These are phyloP conservation scores for Penicillium sp. DNA, from an alignment of 2,329 filamentous ascomycete species.

Conservation along the genomic window DNA sequence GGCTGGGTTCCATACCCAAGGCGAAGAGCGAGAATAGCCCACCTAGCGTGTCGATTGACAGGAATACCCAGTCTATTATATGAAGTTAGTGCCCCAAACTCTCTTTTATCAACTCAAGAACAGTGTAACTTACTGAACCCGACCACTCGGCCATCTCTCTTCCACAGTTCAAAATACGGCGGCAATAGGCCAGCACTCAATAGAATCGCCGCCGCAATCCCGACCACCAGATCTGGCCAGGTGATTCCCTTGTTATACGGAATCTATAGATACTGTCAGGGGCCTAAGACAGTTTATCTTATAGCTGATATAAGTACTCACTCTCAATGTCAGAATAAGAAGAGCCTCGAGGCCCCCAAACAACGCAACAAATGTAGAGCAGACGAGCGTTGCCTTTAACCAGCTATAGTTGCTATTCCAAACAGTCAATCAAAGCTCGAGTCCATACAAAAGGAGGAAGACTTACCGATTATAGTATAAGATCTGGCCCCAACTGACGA, in stretches of 20 bases:
- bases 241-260: conserved; percentile 52
- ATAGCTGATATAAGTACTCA: conserved; percentile 27
- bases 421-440: conserved; percentile 5
- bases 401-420: conserved; percentile 34
- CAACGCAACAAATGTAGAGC: conserved; percentile 37
- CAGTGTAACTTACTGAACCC: conserved; percentile 50
- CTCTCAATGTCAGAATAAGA: conserved; percentile 55
- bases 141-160: conserved; percentile 57
- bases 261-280: conserved; percentile 30
- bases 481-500: conserved; percentile 52
- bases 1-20: conserved; percentile 44
- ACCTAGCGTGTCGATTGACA: conserved; percentile 57
- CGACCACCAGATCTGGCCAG: conserved; percentile 54
- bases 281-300: background rate
- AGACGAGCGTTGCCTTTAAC: conserved; percentile 46
- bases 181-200: conserved; percentile 55
- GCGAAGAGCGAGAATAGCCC: conserved; percentile 62
- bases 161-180: conserved; percentile 60
- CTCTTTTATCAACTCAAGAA: background rate
- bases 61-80: conserved; percentile 50
- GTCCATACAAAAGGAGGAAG: background rate
- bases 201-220: conserved; percentile 55
- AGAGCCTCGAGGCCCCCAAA: conserved; percentile 55
- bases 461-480: conserved; percentile 50
- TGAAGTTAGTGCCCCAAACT: background rate